A percentile compares a stretch with the other conserved stretches of the same genome.
Evolutionary conservation across 257 asterid genomes (phyloP).

Genomic region (Ehretia macrophylla): DNA sequence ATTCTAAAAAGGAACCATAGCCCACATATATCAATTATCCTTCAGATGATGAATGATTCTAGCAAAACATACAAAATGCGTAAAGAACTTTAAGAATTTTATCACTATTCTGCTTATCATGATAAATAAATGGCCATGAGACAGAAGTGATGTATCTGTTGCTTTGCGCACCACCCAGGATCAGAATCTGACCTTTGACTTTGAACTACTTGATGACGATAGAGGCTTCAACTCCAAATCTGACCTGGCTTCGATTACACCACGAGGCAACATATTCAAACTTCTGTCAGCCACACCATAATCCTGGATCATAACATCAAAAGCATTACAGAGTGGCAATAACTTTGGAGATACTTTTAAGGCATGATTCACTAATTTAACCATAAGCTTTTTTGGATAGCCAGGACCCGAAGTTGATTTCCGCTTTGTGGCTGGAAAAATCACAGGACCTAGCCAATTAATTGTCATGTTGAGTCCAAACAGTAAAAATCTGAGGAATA

Average conservation of each 20-base stretch:
- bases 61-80: too few relatives aligned
- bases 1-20: conserved; percentile 37
- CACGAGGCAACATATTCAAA: conserved; percentile 52
- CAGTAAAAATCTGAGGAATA: not conserved
- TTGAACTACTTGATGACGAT: conserved; percentile 47
- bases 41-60: too few relatives aligned
- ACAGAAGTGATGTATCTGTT: not conserved
- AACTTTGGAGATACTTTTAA: too few relatives aligned
- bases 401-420: not conserved
- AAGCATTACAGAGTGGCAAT: not conserved
- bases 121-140: not conserved
- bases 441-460: not conserved
- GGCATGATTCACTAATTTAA: not conserved
- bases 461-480: not conserved
- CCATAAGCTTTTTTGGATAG: not conserved
- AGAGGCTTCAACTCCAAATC: conserved; percentile 70
- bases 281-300: conserved; percentile 23
- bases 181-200: conserved; percentile 43
- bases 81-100: too few relatives aligned
- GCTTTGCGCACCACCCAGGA: not conserved
- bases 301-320: conserved; percentile 30
- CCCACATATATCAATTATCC: too few relatives aligned
- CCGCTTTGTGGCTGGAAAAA: not conserved
- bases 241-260: conserved; percentile 47
- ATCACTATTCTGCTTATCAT: too few relatives aligned